Evolutionary conservation across 2,329 filamentous ascomycete species (phyloP), one percentile per base, ranked within the genome.

Genomic region (Aplosporella prunicola): DNA sequence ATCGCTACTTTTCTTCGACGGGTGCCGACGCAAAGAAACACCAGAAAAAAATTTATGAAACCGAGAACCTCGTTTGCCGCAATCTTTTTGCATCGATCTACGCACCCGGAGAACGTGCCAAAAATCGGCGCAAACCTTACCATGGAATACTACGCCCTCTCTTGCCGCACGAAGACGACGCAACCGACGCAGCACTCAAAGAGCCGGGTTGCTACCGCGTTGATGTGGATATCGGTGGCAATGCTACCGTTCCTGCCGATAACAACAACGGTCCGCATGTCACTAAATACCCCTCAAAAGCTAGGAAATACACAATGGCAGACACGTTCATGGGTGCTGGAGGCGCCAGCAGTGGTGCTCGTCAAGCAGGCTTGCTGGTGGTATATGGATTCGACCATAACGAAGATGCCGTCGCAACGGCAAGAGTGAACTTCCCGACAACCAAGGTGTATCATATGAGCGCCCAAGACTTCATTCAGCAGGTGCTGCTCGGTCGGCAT

Each of bases 291-390:
- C 14, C 9, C 11, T 9, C 11, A 8, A 16, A n/a, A 16, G 9
- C 28, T 9, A 16, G 25, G 11, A 16, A 62, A 25, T 84, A 84
- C 43, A 82, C 76, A 0, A 74, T 80, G 16, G 80, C 75, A 1
- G 85, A 91, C 50, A 68, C 72, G 0, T 91, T 84, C 45, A 81
- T 75, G 22, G 82, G 84, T 1, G 80, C 73, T 2, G 83, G 85
- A 0, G 84, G 84, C 4, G 73, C 75, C 1, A 82, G 81, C 0
- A 62, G 71, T 2, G 84, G 81, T 0, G 81, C 81, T 0, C 40
- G 51, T 9, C 51, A 61, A 32, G 73, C 73, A 0, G 81, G 82
- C 0, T 60, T 87, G 10, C 57, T 65, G 3, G 51, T 84, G 0
- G 59, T 62, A 16, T 77, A 74, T 54, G 78, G 72, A 0, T 71